phyloP scores from a whole-genome alignment of 176 grass and related monocot species.

The Aegilops bicornis region DNA sequence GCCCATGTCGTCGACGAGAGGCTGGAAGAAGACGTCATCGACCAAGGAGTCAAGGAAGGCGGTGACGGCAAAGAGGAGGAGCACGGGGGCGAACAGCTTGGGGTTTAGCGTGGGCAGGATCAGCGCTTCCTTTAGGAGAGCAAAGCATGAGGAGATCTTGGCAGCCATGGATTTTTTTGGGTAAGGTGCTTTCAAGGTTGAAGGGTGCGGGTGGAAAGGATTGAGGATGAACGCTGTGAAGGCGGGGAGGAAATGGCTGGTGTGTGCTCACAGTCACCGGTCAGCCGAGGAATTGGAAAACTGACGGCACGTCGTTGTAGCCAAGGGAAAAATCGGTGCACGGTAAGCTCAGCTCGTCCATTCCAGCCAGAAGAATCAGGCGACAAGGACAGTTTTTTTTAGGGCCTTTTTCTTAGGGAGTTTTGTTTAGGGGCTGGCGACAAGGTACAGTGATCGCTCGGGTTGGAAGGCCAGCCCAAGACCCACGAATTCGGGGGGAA shows the following conservation, averaged over 20 bases:
- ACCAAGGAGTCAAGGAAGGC: not conserved
- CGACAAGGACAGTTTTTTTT: too few species aligned
- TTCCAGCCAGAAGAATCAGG: too few species aligned
- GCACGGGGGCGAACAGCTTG: constrained; percentile 16
- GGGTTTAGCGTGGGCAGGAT: constrained; percentile 14
- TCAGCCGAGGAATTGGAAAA: not conserved
- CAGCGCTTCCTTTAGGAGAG: constrained; percentile 24
- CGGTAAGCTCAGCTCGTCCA: not conserved
- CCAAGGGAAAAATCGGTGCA: not conserved
- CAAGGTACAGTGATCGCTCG: too few species aligned
- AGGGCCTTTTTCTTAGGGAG: too few species aligned
- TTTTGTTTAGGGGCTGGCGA: too few species aligned
- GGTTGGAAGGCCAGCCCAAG: too few species aligned
- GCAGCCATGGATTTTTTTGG: constrained; percentile 14
- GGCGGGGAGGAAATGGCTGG: not conserved
- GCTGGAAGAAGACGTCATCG: not conserved
- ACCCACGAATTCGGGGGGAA: too few species aligned
- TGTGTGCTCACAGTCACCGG: not conserved
- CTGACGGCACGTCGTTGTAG: not conserved
- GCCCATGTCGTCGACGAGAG: not conserved
- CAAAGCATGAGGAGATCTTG: not conserved
- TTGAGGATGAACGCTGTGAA: not conserved
- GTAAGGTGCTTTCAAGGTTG: too few species aligned
- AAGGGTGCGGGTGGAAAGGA: not conserved
- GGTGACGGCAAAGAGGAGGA: not conserved